phyloP scores from a whole-genome alignment of 1,139 yeast species.

The Candida smagusa region DNA sequence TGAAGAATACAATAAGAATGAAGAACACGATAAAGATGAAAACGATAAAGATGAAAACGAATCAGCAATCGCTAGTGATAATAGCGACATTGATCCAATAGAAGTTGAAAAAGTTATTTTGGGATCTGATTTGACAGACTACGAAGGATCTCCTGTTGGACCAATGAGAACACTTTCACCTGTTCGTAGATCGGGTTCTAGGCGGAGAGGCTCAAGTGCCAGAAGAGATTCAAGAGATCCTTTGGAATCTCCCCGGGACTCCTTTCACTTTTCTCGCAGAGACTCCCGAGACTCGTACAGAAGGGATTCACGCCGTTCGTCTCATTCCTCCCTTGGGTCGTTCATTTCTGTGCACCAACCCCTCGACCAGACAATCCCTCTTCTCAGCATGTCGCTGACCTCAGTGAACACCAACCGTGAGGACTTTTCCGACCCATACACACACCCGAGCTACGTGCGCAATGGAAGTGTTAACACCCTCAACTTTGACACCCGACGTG shows the following conservation, averaged over 20 bases:
- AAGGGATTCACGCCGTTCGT: slow-evolving; percentile 18
- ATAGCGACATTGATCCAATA: slow-evolving; percentile 1
- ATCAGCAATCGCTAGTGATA: not conserved
- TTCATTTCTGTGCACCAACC: slow-evolving; percentile 16
- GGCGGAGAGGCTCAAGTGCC: not conserved
- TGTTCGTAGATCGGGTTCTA: slow-evolving; percentile 1
- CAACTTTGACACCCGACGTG: slow-evolving; percentile 21
- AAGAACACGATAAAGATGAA: too few species aligned
- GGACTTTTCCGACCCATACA: slow-evolving; percentile 4
- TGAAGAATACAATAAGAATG: too few species aligned
- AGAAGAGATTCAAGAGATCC: too few species aligned
- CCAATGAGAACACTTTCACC: slow-evolving; percentile 6
- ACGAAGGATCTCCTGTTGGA: slow-evolving; percentile 6
- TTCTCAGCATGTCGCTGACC: slow-evolving; percentile 30
- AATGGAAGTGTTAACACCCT: slow-evolving; percentile 21
- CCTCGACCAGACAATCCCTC: slow-evolving; percentile 39
- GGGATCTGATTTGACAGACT: slow-evolving; percentile 7
- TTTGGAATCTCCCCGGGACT: not conserved
- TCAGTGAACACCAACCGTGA: slow-evolving; percentile 17
- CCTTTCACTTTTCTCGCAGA: not conserved
- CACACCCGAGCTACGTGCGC: slow-evolving; percentile 5
- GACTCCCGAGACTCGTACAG: too few species aligned
- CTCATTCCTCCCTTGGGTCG: slow-evolving; percentile 23
- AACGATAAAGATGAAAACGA: not conserved
- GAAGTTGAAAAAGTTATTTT: slow-evolving; percentile 3